Evolutionary conservation across 2,329 filamentous ascomycete genomes (phyloP).

Genomic region (Sclerotinia borealis): DNA sequence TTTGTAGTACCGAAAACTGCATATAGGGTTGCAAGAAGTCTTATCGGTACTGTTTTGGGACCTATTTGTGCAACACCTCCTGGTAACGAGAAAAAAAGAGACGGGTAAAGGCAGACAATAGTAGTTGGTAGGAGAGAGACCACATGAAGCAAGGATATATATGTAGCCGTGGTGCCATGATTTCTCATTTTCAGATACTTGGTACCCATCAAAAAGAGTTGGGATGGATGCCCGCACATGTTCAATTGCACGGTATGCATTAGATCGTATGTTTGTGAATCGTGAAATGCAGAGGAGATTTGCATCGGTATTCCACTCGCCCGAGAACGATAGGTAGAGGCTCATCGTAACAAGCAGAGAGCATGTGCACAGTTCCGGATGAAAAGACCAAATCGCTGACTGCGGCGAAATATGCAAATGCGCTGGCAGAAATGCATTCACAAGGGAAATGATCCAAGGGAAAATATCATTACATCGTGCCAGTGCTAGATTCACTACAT

Average conservation of each 20-base stretch:
- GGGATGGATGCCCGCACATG: constrained; percentile 3
- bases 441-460: neutral
- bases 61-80: neutral
- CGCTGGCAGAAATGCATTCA: neutral
- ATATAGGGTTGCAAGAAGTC: neutral
- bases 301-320: neutral
- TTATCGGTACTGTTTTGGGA: neutral
- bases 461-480: neutral
- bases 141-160: neutral
- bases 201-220: constrained; percentile 3
- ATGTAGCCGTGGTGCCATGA: constrained; percentile 1
- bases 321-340: neutral
- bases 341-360: neutral
- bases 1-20: neutral
- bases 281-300: constrained; percentile 4
- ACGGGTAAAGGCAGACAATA: neutral
- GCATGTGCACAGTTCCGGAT: neutral
- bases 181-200: neutral
- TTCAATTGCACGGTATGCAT: neutral
- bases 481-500: neutral
- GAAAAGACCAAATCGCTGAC: neutral
- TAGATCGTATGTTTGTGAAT: constrained; percentile 1
- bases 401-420: constrained; percentile 3
- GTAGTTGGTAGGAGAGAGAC: neutral
- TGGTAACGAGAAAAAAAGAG: neutral